Conservation (phyloP, 371 early-diverging fungal genomes). For the Mucor indicus region DNA sequence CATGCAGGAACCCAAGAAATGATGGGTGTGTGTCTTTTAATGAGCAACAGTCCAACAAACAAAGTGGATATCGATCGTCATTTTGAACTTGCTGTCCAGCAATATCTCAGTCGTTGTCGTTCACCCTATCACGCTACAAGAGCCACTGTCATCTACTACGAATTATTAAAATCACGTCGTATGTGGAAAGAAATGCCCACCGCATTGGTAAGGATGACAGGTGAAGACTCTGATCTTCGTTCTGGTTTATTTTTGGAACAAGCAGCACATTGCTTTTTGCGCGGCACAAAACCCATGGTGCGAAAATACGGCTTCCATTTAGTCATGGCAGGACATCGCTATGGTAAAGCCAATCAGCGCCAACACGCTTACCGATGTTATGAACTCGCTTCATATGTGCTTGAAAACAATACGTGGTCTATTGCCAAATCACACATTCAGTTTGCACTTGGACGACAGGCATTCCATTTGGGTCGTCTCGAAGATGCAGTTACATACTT, state of each 20-base stretch:
- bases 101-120: conserved; percentile 64
- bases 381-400: conserved; percentile 56
- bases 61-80: conserved; percentile 65
- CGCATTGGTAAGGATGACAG: conserved; percentile 69
- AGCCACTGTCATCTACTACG: conserved; percentile 76
- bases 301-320: conserved; percentile 88
- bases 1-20: conserved; percentile 91
- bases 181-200: conserved; percentile 72
- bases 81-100: conserved; percentile 75
- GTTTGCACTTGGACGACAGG: conserved; percentile 81
- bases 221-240: conserved; percentile 72
- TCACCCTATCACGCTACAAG: conserved; percentile 68
- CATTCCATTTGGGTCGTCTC: conserved; percentile 57
- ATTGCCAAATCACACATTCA: conserved; percentile 83
- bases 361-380: conserved; percentile 80
- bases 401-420: conserved; percentile 70
- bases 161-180: conserved; percentile 67
- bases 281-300: conserved; percentile 55
- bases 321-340: conserved; percentile 85
- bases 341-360: conserved; percentile 65
- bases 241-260: conserved; percentile 86
- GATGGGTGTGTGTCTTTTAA: conserved; percentile 81
- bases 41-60: conserved; percentile 59
- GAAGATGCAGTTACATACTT: conserved; percentile 62
- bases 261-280: conserved; percentile 78